These are phyloP conservation scores for Colletotrichum horii DNA, from an alignment of 2,329 filamentous ascomycete genomes.

Conservation along the genomic window DNA sequence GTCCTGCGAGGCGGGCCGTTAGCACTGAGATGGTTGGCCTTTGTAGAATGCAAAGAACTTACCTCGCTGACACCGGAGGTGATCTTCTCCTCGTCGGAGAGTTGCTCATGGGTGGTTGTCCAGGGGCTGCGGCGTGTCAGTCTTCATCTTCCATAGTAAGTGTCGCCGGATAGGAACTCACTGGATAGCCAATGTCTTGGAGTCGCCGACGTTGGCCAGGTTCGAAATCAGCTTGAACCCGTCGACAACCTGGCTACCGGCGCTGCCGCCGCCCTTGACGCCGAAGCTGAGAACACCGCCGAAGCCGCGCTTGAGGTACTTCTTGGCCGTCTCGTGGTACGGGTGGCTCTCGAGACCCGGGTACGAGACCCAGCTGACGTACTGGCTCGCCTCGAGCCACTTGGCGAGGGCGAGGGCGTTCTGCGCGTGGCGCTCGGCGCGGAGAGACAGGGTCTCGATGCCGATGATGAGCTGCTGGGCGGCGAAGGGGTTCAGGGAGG, in stretches of 20 bases:
- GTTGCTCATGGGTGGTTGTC: conserved; percentile 94
- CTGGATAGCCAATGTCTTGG: conserved; percentile 93
- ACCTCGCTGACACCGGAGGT: conserved; percentile 83
- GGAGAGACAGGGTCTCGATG: conserved; percentile 85
- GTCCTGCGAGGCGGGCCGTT: conserved; percentile 57
- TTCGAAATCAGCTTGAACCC: conserved; percentile 95
- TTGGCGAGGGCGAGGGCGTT: conserved; percentile 82
- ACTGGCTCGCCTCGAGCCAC: conserved; percentile 82
- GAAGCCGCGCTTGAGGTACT: conserved; percentile 83
- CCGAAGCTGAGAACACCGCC: conserved; percentile 94
- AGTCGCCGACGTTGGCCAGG: conserved; percentile 93
- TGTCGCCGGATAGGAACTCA: conserved; percentile 26
- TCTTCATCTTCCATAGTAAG: not conserved
- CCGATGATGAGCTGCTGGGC: conserved; percentile 92
- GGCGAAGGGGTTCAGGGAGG: conserved; percentile 84
- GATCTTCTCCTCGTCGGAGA: conserved; percentile 80
- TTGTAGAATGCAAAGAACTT: conserved; percentile 18
- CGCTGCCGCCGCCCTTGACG: conserved; percentile 85
- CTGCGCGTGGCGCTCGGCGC: conserved; percentile 83
- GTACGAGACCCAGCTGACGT: conserved; percentile 94
- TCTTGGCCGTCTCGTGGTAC: conserved; percentile 81
- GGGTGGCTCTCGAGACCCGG: conserved; percentile 84
- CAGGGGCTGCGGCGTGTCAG: conserved; percentile 62
- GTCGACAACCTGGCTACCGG: conserved; percentile 88
- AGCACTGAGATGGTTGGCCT: not conserved